Percentiles rank a stretch among this genome's conserved stretches.
Conservation (phyloP, 495 filamentous ascomycete genomes). For the Tuber borchii region DNA sequence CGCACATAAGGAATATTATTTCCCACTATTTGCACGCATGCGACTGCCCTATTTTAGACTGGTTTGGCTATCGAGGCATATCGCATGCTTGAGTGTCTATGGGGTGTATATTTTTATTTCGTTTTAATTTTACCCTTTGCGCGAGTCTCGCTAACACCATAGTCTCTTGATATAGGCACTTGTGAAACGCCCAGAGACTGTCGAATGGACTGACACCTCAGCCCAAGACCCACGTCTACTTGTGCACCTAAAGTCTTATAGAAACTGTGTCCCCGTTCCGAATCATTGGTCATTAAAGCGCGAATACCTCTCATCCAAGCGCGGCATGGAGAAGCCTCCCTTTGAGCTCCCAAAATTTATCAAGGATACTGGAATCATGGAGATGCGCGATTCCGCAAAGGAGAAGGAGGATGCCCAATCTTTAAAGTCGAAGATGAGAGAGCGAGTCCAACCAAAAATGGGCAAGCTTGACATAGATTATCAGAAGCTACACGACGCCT, state of each 20-base stretch:
- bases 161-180: slow-evolving; percentile 49
- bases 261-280: slow-evolving; percentile 93
- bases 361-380: slow-evolving; percentile 90
- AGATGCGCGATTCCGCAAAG: slow-evolving; percentile 93
- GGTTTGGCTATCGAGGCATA: not conserved
- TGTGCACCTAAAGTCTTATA: slow-evolving; percentile 87
- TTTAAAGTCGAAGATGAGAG: slow-evolving; percentile 90
- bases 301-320: slow-evolving; percentile 91
- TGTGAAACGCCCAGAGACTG: slow-evolving; percentile 83
- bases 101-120: slow-evolving; percentile 7
- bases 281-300: slow-evolving; percentile 90
- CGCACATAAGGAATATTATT: slow-evolving; percentile 5
- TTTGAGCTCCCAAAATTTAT: slow-evolving; percentile 95
- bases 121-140: not conserved
- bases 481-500: slow-evolving; percentile 93
- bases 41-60: slow-evolving; percentile 3
- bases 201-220: slow-evolving; percentile 97
- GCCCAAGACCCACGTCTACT: slow-evolving; percentile 82
- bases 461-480: slow-evolving; percentile 97
- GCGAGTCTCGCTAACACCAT: not conserved
- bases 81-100: not conserved
- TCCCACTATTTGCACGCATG: slow-evolving; percentile 3
- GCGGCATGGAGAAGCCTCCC: slow-evolving; percentile 88
- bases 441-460: slow-evolving; percentile 92
- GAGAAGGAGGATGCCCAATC: slow-evolving; percentile 89